phyloP scores from a whole-genome alignment of 495 filamentous ascomycete genomes.

The Penicillium taxi region DNA sequence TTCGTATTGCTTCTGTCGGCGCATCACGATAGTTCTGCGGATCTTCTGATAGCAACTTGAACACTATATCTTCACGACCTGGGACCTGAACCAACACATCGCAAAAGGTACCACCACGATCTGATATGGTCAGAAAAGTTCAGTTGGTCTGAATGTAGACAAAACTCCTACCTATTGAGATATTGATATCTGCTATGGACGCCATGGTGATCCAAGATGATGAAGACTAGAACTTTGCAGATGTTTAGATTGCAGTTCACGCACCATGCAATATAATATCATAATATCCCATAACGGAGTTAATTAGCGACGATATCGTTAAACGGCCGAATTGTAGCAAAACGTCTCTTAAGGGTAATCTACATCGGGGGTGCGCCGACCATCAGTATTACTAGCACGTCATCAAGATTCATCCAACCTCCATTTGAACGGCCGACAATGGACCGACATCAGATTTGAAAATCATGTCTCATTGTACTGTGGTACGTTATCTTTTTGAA shows the following conservation, averaged over 20 bases:
- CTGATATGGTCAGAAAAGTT: constrained; percentile 1
- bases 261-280: too few species aligned
- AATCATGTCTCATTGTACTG: too few species aligned
- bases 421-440: too few species aligned
- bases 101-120: constrained; percentile 23
- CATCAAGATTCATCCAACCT: too few species aligned
- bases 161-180: constrained; percentile 1
- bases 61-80: constrained; percentile 42
- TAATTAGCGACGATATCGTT: too few species aligned
- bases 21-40: constrained; percentile 72
- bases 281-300: too few species aligned
- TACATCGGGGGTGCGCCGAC: background rate
- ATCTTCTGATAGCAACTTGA: constrained; percentile 73
- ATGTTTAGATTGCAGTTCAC: background rate
- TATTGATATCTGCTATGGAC: background rate
- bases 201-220: background rate
- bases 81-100: constrained; percentile 13
- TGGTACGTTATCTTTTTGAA: too few species aligned
- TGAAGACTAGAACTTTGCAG: background rate
- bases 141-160: background rate
- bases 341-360: background rate
- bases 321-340: too few species aligned
- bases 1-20: constrained; percentile 68
- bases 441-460: too few species aligned
- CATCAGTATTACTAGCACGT: too few species aligned